Percentiles rank a stretch among this genome's conserved stretches.
phyloP scores from a whole-genome alignment of 1,284 basidiomycete genomes.

The Sporisorium scitamineum region DNA sequence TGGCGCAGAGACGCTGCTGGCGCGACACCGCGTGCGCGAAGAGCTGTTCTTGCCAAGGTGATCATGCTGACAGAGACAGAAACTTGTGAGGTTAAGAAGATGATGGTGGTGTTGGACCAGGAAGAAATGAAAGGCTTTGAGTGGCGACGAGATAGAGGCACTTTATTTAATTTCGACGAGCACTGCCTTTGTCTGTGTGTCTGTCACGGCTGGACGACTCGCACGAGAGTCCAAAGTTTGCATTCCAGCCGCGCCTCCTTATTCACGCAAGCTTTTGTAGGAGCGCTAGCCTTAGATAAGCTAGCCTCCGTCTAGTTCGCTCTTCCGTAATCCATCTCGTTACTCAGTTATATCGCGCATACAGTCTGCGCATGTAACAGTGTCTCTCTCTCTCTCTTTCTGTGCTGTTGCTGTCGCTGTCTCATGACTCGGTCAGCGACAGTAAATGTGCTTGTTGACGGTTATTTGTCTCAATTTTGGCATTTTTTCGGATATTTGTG shows the following conservation, averaged over 20 bases:
- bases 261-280: no score
- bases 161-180: no score
- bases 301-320: no score
- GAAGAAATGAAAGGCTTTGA: constrained; percentile 1
- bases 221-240: no score
- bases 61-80: constrained; percentile 9
- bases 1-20: constrained; percentile 4
- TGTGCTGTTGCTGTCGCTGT: constrained; percentile 4
- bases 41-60: constrained; percentile 32
- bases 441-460: neutral
- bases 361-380: neutral
- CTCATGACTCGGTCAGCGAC: constrained; percentile 25
- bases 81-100: neutral
- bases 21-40: constrained; percentile 26
- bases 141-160: no score
- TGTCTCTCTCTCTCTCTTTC: neutral
- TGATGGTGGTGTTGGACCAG: neutral
- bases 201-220: no score
- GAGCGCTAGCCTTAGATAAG: no score
- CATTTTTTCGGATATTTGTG: constrained; percentile 35
- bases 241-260: no score
- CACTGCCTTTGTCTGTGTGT: no score
- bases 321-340: no score
- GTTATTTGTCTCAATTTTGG: constrained; percentile 13
- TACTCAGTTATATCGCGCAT: no score